Evolutionary conservation across 805 yeast genomes (phyloP), one percentile per base, ranked within the genome.

Genomic region (Metschnikowia cubensis): DNA sequence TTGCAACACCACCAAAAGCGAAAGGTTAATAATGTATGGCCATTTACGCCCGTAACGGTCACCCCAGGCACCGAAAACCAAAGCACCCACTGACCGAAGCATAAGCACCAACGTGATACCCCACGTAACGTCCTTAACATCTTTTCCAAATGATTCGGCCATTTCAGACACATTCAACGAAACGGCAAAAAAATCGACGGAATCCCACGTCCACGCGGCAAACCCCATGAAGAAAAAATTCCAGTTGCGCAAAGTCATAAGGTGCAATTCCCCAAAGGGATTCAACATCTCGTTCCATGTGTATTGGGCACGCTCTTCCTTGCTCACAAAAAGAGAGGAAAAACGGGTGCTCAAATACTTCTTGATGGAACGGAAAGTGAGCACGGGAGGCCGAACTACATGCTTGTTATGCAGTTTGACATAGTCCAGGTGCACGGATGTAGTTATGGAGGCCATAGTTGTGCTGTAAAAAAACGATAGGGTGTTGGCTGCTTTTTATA

Each of bases 71-170:
- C 87, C 87, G 58, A 83, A 82, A n/a, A 77, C 59, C 32, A 81
- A 58, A 8, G 86, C 85, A 51, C 88, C 88, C 20, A 83, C 80
- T 3, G 87, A 77, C 67, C 88, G 74, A 54, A 83, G 71, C 88
- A 83, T 83, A 35, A 83, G 73, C 42, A 83, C 87, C 53, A 83
- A 69, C 0, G 88, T 83, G 57, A 83, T 80, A 44, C 89, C 90
- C 87, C 88, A 83, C 4, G 85, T 78, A 47, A 83, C 71, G 49
- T 76, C 79, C 51, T 71, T 80, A 41, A 78, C 80, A 15, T 73
- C 51, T 18, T 63, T 69, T 39, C 68, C 71, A 36, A 83, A 72
- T 48, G 70, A 69, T 6, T 60, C 46, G 14, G 87, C 84, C 50
- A 83, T 68, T 13, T 59, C 64, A 0, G 75, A 35, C 6, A 76